These are phyloP conservation scores for Mercurialis annua DNA, from an alignment of 345 rosid species.

Conservation along the genomic window DNA sequence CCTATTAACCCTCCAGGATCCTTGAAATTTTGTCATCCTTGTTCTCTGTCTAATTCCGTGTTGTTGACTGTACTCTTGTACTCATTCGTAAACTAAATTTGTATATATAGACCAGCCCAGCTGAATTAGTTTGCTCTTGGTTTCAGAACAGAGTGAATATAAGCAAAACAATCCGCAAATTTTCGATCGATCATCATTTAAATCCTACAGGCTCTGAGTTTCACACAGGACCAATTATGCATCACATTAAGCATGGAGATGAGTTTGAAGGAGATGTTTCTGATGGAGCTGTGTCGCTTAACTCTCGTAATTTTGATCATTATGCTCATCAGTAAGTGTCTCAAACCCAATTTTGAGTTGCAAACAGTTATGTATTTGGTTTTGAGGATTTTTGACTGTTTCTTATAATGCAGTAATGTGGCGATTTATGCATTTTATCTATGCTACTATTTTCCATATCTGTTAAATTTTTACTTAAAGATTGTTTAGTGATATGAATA, in stretches of 20 bases:
- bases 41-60: neutral
- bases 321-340: slow-evolving; percentile 69
- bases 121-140: slow-evolving; percentile 34
- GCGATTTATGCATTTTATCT: slow-evolving; percentile 13
- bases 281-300: slow-evolving; percentile 64
- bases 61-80: neutral
- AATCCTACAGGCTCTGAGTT: slow-evolving; percentile 82
- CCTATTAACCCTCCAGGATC: neutral
- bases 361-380: slow-evolving; percentile 2
- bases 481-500: neutral
- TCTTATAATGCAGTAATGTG: slow-evolving; percentile 6
- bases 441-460: neutral
- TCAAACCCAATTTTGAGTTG: slow-evolving; percentile 13
- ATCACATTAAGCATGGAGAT: slow-evolving; percentile 80
- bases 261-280: slow-evolving; percentile 54
- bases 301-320: slow-evolving; percentile 60
- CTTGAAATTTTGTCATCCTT: slow-evolving; percentile 1
- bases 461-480: neutral
- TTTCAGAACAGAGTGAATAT: slow-evolving; percentile 97
- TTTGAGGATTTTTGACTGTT: slow-evolving; percentile 7
- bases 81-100: neutral
- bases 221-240: slow-evolving; percentile 56
- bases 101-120: slow-evolving; percentile 18
- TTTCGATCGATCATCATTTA: slow-evolving; percentile 76
- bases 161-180: slow-evolving; percentile 90